Percentiles rank a stretch among this genome's conserved stretches.
These are phyloP conservation scores for Rhizopogon vinicolor DNA, from an alignment of 768 basidiomycete genomes.

Conservation along the genomic window DNA sequence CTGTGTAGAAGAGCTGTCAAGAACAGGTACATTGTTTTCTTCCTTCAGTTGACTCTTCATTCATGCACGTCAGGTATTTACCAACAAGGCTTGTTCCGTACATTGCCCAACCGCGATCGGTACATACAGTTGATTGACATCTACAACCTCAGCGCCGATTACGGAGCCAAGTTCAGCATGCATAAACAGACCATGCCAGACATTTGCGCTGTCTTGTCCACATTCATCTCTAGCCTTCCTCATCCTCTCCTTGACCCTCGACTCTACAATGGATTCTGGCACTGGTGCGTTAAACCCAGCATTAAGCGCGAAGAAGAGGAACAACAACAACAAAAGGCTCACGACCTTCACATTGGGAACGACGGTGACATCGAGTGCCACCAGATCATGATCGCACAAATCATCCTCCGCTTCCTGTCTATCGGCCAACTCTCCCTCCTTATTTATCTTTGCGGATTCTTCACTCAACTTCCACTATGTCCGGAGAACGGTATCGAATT, in stretches of 20 bases:
- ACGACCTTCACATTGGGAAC: slow-evolving; percentile 11
- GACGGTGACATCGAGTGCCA: slow-evolving; percentile 24
- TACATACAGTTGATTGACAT: slow-evolving; percentile 33
- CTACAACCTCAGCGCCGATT: slow-evolving; percentile 29
- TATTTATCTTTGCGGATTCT: slow-evolving; percentile 42
- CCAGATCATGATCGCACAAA: slow-evolving; percentile 37
- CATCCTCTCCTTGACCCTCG: slow-evolving; percentile 38
- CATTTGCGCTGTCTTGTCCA: slow-evolving; percentile 41
- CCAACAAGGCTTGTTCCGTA: slow-evolving; percentile 37
- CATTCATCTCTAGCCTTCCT: slow-evolving; percentile 44
- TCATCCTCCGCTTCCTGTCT: slow-evolving; percentile 48
- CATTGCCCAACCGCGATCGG: slow-evolving; percentile 35
- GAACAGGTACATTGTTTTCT: slow-evolving; percentile 28
- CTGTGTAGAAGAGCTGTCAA: slow-evolving; percentile 43
- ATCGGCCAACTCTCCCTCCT: slow-evolving; percentile 35
- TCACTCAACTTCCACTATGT: slow-evolving; percentile 46
- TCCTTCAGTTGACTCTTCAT: background rate
- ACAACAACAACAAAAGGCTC: slow-evolving; percentile 2
- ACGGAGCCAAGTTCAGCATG: slow-evolving; percentile 21
- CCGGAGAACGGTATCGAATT: slow-evolving; percentile 45
- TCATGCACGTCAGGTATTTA: slow-evolving; percentile 32
- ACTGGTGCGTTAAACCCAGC: slow-evolving; percentile 40
- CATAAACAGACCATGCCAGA: slow-evolving; percentile 35
- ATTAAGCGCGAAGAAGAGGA: slow-evolving; percentile 29
- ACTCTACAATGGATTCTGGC: slow-evolving; percentile 38